Evolutionary conservation across 805 yeast species (phyloP).

Genomic region (Cyberlindnera saturnus): DNA sequence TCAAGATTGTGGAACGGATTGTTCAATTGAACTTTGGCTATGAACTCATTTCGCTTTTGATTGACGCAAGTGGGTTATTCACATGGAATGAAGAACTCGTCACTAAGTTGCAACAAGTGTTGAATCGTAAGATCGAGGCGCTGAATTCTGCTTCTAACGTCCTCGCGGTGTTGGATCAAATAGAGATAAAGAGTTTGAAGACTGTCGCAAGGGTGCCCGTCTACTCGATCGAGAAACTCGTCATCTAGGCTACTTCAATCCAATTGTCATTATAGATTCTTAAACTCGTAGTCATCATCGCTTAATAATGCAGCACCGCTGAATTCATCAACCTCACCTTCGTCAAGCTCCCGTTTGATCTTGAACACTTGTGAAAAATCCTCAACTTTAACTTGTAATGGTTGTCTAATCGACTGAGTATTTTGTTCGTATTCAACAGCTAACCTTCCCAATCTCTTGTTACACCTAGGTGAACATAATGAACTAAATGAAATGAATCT

Average conservation of each 20-base stretch:
- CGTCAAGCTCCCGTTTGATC: not conserved
- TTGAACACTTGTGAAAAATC: not conserved
- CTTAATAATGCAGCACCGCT: slow-evolving; percentile 2
- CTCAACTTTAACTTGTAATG: not conserved
- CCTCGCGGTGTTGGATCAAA: slow-evolving; percentile 22
- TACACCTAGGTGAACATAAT: slow-evolving; percentile 4
- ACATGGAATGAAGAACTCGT: slow-evolving; percentile 53
- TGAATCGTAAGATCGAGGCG: slow-evolving; percentile 42
- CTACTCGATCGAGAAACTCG: slow-evolving; percentile 46
- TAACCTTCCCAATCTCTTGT: slow-evolving; percentile 9
- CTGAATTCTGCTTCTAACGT: slow-evolving; percentile 33
- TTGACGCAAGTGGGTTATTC: slow-evolving; percentile 71
- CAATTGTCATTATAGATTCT: slow-evolving; percentile 6
- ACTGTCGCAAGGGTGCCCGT: slow-evolving; percentile 42
- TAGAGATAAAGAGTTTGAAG: slow-evolving; percentile 24
- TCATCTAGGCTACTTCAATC: slow-evolving; percentile 5
- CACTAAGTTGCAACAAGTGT: slow-evolving; percentile 35
- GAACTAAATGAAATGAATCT: slow-evolving; percentile 10
- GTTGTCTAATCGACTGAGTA: not conserved
- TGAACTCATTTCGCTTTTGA: slow-evolving; percentile 54
- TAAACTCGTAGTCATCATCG: slow-evolving; percentile 16
- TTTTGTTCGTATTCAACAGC: slow-evolving; percentile 2
- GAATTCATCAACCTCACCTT: not conserved
- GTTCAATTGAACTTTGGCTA: slow-evolving; percentile 45
- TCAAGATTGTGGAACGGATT: slow-evolving; percentile 39